Conservation (phyloP, 371 early-diverging fungal species). For the Saksenaea oblongispora region DNA sequence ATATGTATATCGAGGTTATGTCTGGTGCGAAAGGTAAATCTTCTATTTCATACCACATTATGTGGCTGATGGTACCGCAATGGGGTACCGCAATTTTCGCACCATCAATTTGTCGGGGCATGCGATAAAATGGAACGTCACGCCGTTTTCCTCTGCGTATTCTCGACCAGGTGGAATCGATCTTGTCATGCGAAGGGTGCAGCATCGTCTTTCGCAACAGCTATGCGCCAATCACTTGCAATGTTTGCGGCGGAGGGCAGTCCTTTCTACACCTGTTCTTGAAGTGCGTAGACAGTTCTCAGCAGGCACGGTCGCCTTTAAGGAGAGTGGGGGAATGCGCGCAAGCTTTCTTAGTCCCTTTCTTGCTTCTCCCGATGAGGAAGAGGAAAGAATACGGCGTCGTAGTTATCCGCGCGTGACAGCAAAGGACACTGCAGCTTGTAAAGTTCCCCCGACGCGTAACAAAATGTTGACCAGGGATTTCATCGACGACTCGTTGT, state of each 20-base stretch:
- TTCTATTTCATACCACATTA: too few relatives aligned
- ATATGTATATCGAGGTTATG: too few relatives aligned
- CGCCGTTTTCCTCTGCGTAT: neutral
- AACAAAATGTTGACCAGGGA: constrained; percentile 82
- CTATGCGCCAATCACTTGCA: neutral
- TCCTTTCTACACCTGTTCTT: neutral
- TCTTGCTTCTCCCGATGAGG: constrained; percentile 33
- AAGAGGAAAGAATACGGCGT: constrained; percentile 27
- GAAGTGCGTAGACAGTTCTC: neutral
- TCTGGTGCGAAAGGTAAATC: too few relatives aligned
- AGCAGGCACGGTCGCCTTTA: neutral
- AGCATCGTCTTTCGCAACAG: neutral
- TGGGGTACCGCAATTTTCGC: too few relatives aligned
- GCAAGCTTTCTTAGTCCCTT: constrained; percentile 16
- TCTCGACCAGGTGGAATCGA: neutral
- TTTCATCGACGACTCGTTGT: constrained; percentile 94
- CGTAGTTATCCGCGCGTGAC: constrained; percentile 41
- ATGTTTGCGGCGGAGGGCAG: neutral
- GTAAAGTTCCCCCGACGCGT: constrained; percentile 51
- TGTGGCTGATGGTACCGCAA: too few relatives aligned
- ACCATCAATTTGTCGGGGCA: neutral
- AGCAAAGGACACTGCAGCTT: constrained; percentile 37
- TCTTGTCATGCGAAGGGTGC: constrained; percentile 6
- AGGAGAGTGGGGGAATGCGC: neutral
- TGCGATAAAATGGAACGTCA: neutral